A percentile compares a stretch with the other conserved stretches of the same genome.
Evolutionary conservation across 768 basidiomycete species (phyloP).

Genomic region (Cantharellus anzutake): DNA sequence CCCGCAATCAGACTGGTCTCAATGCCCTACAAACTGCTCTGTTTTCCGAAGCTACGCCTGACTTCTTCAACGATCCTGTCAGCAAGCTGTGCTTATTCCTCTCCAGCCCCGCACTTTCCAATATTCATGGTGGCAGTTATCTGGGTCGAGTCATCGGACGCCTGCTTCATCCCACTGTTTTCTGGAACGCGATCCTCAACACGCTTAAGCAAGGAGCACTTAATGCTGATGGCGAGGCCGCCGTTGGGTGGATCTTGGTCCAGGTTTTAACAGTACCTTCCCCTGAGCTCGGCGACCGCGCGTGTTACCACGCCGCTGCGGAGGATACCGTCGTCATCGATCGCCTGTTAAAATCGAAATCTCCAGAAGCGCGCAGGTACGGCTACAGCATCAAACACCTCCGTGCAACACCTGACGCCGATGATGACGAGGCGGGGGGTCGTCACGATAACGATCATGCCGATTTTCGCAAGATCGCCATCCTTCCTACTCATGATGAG

Average conservation of each 20-base stretch:
- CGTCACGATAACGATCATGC: constrained; percentile 51
- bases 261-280: constrained; percentile 22
- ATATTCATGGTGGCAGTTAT: constrained; percentile 18
- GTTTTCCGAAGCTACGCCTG: constrained; percentile 19
- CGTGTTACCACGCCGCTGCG: constrained; percentile 23
- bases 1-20: constrained; percentile 15
- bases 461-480: constrained; percentile 40
- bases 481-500: constrained; percentile 45
- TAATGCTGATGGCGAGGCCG: constrained; percentile 17
- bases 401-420: constrained; percentile 13
- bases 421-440: constrained; percentile 30
- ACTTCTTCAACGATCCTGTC: constrained; percentile 27
- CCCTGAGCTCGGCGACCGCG: constrained; percentile 8
- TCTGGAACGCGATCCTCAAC: constrained; percentile 22
- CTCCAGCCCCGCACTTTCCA: constrained; percentile 14
- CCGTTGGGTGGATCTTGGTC: constrained; percentile 31
- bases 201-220: constrained; percentile 10
- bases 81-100: constrained; percentile 22
- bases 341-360: constrained; percentile 13
- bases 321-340: constrained; percentile 17
- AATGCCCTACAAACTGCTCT: constrained; percentile 24
- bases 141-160: constrained; percentile 21
- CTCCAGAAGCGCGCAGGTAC: constrained; percentile 13
- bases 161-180: constrained; percentile 18
- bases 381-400: constrained; percentile 26